A percentile compares a stretch with the other conserved stretches of the same genome.
phyloP scores from a whole-genome alignment of 2,329 filamentous ascomycete species.

The Dendrostoma leiphaemia region DNA sequence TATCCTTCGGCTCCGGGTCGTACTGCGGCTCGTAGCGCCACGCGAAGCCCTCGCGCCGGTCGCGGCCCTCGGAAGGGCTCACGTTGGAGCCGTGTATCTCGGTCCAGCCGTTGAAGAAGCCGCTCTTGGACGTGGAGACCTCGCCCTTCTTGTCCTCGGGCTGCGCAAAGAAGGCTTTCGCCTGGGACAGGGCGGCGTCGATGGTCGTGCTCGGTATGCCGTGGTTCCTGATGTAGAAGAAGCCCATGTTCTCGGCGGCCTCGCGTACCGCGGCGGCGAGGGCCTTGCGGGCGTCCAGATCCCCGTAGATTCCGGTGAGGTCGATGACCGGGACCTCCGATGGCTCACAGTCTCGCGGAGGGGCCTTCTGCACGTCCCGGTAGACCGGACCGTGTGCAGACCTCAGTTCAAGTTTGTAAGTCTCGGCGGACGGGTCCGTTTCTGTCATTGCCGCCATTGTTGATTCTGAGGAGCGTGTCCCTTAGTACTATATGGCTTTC shows the following conservation, averaged over 20 bases:
- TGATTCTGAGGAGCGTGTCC: not conserved
- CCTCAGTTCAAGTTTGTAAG: slow-evolving; percentile 41
- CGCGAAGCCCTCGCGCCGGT: slow-evolving; percentile 27
- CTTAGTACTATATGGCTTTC: too few relatives aligned
- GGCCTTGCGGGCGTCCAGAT: slow-evolving; percentile 31
- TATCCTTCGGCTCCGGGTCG: slow-evolving; percentile 37
- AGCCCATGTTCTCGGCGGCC: slow-evolving; percentile 42
- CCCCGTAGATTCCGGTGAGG: slow-evolving; percentile 34
- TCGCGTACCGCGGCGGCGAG: slow-evolving; percentile 37
- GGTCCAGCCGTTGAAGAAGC: slow-evolving; percentile 36
- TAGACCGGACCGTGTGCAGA: slow-evolving; percentile 43
- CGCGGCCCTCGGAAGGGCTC: slow-evolving; percentile 29
- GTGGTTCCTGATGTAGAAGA: slow-evolving; percentile 47
- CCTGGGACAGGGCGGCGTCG: slow-evolving; percentile 21
- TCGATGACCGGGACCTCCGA: slow-evolving; percentile 48
- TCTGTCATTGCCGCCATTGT: slow-evolving; percentile 18
- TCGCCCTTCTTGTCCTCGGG: slow-evolving; percentile 27
- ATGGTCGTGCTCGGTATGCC: slow-evolving; percentile 34
- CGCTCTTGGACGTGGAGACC: slow-evolving; percentile 25
- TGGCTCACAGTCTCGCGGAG: slow-evolving; percentile 36
- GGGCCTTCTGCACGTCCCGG: slow-evolving; percentile 38
- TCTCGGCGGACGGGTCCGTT: slow-evolving; percentile 20
- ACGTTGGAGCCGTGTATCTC: slow-evolving; percentile 24
- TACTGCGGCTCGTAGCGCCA: slow-evolving; percentile 39
- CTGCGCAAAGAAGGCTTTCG: slow-evolving; percentile 30